A percentile compares a stretch with the other conserved stretches of the same genome.
Evolutionary conservation across 163 green algal species (phyloP).

Genomic region (Scenedesmus sp.): DNA sequence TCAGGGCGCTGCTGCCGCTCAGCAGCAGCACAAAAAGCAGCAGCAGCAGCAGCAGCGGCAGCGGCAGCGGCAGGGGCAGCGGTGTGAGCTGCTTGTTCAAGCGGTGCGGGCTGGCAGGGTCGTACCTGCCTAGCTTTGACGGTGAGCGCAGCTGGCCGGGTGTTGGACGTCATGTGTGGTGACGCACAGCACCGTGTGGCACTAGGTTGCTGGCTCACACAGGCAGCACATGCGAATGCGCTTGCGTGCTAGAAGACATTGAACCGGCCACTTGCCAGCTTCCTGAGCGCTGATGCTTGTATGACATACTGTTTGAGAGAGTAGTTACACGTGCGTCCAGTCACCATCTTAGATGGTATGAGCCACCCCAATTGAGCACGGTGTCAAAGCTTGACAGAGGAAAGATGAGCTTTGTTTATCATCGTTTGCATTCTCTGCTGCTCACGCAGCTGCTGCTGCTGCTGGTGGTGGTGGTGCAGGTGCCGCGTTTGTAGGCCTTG

Average conservation of each 20-base stretch:
- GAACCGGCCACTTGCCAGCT: too few relatives aligned
- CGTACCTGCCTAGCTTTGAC: not conserved
- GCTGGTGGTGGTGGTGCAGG: not conserved
- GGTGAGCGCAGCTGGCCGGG: not conserved
- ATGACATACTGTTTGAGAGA: too few relatives aligned
- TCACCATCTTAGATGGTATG: too few relatives aligned
- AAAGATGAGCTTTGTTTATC: too few relatives aligned
- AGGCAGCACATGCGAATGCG: too few relatives aligned
- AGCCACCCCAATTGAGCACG: too few relatives aligned
- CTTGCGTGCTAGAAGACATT: too few relatives aligned
- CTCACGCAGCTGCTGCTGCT: not conserved
- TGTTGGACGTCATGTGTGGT: not conserved
- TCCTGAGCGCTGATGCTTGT: too few relatives aligned
- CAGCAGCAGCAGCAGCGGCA: not conserved
- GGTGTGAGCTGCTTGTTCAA: not conserved
- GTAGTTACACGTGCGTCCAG: too few relatives aligned
- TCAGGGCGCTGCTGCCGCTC: slow-evolving; percentile 47
- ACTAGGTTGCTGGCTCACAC: too few relatives aligned
- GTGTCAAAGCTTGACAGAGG: too few relatives aligned
- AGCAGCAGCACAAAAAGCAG: not conserved
- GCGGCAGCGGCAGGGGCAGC: not conserved
- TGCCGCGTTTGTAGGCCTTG: slow-evolving; percentile 33
- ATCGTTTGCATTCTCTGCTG: not conserved
- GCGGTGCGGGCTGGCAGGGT: slow-evolving; percentile 12
- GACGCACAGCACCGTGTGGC: not conserved